Conservation (phyloP, 2,329 filamentous ascomycete species). For the Ceratocystis cubensis region DNA sequence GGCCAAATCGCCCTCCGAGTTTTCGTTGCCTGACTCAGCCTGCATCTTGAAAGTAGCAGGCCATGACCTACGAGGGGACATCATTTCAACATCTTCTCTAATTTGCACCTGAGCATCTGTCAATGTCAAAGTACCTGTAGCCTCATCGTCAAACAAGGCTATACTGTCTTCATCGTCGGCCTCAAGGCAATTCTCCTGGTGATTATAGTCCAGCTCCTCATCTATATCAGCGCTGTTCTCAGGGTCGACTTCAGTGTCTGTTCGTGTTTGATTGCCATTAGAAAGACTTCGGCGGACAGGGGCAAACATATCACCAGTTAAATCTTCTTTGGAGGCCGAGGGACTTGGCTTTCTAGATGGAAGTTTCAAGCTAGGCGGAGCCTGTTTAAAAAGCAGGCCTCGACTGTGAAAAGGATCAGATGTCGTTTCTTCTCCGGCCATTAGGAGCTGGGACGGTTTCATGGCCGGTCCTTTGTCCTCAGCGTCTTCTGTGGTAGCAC, state of each 20-base stretch:
- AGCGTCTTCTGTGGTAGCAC: neutral
- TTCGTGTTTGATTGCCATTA: neutral
- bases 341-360: conserved; percentile 13
- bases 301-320: conserved; percentile 21
- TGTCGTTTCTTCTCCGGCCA: conserved; percentile 27
- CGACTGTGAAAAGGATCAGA: conserved; percentile 15
- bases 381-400: conserved; percentile 15
- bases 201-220: too few species aligned
- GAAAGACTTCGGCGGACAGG: conserved; percentile 18
- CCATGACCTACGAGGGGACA: conserved; percentile 10
- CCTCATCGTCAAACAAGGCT: conserved; percentile 18
- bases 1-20: neutral
- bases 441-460: conserved; percentile 29
- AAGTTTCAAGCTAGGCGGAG: conserved; percentile 18
- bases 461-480: conserved; percentile 10
- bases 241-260: conserved; percentile 15
- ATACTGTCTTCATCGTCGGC: conserved; percentile 16
- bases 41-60: conserved; percentile 6
- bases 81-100: conserved; percentile 18
- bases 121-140: conserved; percentile 18
- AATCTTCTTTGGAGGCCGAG: conserved; percentile 14
- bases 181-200: neutral
- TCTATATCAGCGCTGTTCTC: conserved; percentile 12
- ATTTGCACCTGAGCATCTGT: conserved; percentile 17
- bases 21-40: conserved; percentile 2